A percentile compares a stretch with the other conserved stretches of the same genome.
These are phyloP conservation scores for Backusella tarrabulga DNA, from an alignment of 192 early-diverging fungal species.

Conservation along the genomic window DNA sequence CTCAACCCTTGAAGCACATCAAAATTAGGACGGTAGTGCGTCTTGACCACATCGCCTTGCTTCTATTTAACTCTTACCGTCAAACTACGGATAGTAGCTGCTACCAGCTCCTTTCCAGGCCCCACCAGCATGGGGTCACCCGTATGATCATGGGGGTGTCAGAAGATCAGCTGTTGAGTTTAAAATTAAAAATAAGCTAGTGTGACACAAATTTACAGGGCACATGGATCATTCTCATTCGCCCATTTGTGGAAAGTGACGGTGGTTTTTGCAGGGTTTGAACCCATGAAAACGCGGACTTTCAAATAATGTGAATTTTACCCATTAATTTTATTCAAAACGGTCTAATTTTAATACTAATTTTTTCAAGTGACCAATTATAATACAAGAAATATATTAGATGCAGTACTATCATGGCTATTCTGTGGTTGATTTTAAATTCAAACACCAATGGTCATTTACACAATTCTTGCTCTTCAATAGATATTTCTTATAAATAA, in stretches of 20 bases:
- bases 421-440: no score
- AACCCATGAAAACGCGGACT: not conserved
- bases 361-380: not conserved
- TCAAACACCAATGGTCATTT: no score
- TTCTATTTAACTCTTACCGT: not conserved
- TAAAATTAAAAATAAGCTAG: not conserved
- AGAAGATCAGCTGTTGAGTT: not conserved
- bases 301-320: not conserved
- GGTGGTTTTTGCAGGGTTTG: not conserved
- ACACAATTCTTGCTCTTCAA: not conserved
- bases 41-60: no score
- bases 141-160: not conserved
- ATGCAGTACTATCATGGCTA: not conserved
- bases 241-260: not conserved
- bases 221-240: not conserved
- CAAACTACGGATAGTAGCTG: not conserved
- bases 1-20: not conserved
- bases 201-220: not conserved
- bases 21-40: not conserved
- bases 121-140: not conserved
- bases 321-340: not conserved
- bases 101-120: not conserved
- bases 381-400: not conserved
- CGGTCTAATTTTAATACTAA: not conserved
- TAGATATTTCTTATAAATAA: no score